These are phyloP conservation scores for Aspergillus bertholletiae DNA, from an alignment of 495 filamentous ascomycete genomes.

Conservation along the genomic window DNA sequence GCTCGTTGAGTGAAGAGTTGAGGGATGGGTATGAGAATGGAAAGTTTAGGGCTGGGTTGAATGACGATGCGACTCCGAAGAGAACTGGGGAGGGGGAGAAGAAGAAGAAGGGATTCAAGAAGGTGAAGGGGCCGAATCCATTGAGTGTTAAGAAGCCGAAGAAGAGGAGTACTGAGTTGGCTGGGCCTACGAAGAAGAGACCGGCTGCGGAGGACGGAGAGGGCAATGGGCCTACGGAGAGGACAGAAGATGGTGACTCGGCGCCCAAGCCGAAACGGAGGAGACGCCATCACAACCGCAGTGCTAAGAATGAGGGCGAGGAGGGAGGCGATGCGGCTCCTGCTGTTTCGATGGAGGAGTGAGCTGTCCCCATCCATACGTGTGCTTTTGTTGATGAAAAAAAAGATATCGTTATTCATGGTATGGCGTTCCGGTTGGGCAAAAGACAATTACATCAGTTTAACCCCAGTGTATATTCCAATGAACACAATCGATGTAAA, in stretches of 20 bases:
- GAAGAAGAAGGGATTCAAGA: conserved; percentile 59
- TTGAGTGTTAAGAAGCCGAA: conserved; percentile 84
- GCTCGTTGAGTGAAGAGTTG: conserved; percentile 54
- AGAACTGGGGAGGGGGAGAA: conserved; percentile 45
- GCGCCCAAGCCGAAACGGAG: conserved; percentile 41
- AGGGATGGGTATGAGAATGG: conserved; percentile 65
- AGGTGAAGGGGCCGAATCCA: conserved; percentile 84
- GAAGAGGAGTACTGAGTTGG: conserved; percentile 30
- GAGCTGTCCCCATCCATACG: too few relatives aligned
- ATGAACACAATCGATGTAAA: conserved; percentile 10
- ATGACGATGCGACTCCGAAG: conserved; percentile 33
- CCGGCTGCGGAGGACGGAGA: conserved; percentile 20
- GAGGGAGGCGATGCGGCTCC: conserved; percentile 19
- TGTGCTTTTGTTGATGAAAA: not conserved
- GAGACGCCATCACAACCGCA: conserved; percentile 44
- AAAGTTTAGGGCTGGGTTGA: conserved; percentile 74
- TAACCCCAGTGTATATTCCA: conserved; percentile 17
- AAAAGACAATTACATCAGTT: conserved; percentile 21
- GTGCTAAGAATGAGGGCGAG: conserved; percentile 18
- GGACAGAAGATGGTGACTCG: conserved; percentile 17
- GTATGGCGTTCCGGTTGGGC: conserved; percentile 36
- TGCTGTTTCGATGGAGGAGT: conserved; percentile 20
- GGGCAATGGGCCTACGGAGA: too few relatives aligned
- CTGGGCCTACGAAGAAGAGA: conserved; percentile 17
- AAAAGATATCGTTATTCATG: conserved; percentile 17